Conservation (phyloP, 2,329 filamentous ascomycete species). For the Aspergillus melleus region DNA sequence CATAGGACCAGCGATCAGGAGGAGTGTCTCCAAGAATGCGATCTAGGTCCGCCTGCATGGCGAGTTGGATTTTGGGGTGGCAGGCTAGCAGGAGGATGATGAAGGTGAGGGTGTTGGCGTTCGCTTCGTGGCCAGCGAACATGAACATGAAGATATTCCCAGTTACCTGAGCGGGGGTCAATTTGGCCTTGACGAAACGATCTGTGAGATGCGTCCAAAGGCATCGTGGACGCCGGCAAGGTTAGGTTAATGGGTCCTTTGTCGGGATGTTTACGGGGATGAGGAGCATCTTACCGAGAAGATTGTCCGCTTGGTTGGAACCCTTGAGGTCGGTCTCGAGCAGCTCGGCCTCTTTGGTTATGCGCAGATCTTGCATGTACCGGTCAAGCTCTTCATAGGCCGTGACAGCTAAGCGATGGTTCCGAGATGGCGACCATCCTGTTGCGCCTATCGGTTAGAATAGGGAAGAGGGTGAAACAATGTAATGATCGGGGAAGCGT, state of each 20-base stretch:
- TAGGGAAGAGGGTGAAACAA: neutral
- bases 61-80: neutral
- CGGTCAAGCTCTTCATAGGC: no score
- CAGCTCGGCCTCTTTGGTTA: no score
- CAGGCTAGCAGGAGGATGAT: slow-evolving; percentile 2
- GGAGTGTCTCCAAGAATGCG: neutral
- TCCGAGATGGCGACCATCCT: neutral
- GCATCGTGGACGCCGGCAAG: neutral
- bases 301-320: no score
- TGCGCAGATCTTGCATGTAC: no score
- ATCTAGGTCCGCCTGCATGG: slow-evolving; percentile 1
- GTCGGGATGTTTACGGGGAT: no score
- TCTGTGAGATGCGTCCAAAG: neutral
- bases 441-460: neutral
- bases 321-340: no score
- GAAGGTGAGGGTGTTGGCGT: slow-evolving; percentile 7
- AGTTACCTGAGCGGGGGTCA: neutral
- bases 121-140: slow-evolving; percentile 4
- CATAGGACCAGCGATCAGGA: slow-evolving; percentile 1
- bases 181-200: neutral
- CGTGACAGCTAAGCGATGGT: neutral
- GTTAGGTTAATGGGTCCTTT: no score
- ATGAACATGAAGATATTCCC: neutral
- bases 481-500: neutral
- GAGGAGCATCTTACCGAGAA: no score